Evolutionary conservation across 2,329 filamentous ascomycete genomes (phyloP), one percentile per base, ranked within the genome.

Genomic region (Xylariaceae sp.): DNA sequence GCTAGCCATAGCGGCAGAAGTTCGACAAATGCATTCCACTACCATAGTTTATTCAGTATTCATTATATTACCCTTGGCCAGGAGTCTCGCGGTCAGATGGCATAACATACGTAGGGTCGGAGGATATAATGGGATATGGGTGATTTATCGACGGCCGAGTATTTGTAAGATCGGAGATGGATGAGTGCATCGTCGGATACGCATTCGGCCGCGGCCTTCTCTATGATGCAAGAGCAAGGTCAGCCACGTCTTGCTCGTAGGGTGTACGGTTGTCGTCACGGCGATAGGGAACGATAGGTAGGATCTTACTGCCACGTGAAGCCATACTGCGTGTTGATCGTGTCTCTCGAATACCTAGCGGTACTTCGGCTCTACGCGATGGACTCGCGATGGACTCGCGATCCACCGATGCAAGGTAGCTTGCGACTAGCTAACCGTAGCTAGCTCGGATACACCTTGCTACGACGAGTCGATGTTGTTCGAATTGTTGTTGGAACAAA

Each of bases 1-100:
- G 94, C 94, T 52, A 99, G 81, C 91, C 92, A 99, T 83, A 96
- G 75, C 60, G 94, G 94, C 66, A 99, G 75, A 42, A 96, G 74
- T 70, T 96, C 85, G 65, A 97, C 94, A 65, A 91, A 91, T 62
- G 85, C 89, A 81, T 96, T 97, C 94, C 94, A 99, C 92, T 97
- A 72, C 67, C 64, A 55, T 37, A 48, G 27, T 61, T 19, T 59
- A 60, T 60, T 68, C 59, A 62, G 66, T 57, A 59, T 47, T 58
- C 11, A 49, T 51, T 47, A 42, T 0, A 41, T 35, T 12, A 47
- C 51, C 47, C 42, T 39, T 34, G 11, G 29, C 35, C 30, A 46
- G 34, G 53, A 29, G n/a, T 12, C 47, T n/a, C 26, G 47, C 31
- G 31, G 26, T 12, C 26, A 40, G 37, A 50, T 52, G 56, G 47